Percentiles rank a stretch among this genome's conserved stretches.
Evolutionary conservation across 2,329 filamentous ascomycete genomes (phyloP).

Genomic region (Pseudocercospora macadamiae): DNA sequence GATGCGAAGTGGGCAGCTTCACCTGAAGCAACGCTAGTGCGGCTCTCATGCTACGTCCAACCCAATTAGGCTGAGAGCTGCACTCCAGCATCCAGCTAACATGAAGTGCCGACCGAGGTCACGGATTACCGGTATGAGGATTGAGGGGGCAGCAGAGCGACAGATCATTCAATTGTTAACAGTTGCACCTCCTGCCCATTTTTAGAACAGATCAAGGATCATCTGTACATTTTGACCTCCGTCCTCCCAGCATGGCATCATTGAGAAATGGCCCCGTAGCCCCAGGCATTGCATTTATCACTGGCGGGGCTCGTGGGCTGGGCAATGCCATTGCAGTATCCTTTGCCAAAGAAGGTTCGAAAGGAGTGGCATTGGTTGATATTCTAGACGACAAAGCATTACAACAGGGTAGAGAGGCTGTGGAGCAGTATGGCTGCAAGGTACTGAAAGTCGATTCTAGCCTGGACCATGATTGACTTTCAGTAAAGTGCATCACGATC

Average conservation of each 20-base stretch:
- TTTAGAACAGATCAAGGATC: no score
- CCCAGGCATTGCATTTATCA: conserved; percentile 35
- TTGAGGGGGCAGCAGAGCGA: no score
- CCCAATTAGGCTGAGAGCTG: neutral
- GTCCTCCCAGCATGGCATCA: conserved; percentile 19
- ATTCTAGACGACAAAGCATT: conserved; percentile 31
- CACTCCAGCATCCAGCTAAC: neutral
- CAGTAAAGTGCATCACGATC: conserved; percentile 27
- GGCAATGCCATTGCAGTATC: conserved; percentile 34
- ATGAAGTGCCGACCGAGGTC: conserved; percentile 2
- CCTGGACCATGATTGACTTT: neutral
- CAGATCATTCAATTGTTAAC: no score
- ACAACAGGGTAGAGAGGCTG: conserved; percentile 26
- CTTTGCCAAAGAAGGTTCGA: conserved; percentile 32
- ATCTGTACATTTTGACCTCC: no score
- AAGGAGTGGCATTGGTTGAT: conserved; percentile 32
- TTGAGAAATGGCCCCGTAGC: conserved; percentile 28
- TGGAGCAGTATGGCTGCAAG: conserved; percentile 31
- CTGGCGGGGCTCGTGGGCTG: conserved; percentile 31
- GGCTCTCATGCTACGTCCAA: neutral
- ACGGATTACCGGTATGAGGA: neutral
- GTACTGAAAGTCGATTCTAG: neutral
- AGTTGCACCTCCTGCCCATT: no score
- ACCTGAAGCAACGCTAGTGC: neutral
- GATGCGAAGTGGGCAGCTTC: neutral